Evolutionary conservation across 768 basidiomycete species (phyloP), one percentile per base, ranked within the genome.

Genomic region (Nidularia pulvinata): DNA sequence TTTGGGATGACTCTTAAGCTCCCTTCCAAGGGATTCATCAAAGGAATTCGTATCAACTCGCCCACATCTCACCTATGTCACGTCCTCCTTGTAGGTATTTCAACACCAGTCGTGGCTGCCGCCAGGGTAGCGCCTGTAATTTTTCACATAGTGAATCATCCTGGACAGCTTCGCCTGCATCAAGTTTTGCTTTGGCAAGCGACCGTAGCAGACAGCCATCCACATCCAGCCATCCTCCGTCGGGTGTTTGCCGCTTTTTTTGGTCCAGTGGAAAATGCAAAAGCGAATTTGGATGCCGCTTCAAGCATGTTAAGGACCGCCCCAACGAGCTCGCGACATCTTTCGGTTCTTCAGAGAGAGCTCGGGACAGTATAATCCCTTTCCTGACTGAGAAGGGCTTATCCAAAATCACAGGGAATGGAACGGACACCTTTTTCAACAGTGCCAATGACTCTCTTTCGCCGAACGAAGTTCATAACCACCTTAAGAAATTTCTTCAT

Each of bases 231-330:
- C 56, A 33, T 35, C 54, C 52, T 22, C 75, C 76, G 3, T 55
- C 32, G 19, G 79, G 79, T 2, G 65, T 71, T 6, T 85, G 83
- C 65, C 64, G 56, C 25, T 76, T 64, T 57, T 85, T 67, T 59
- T 84, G 80, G 80, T 63, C 69, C 1, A 64, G 57, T 0, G 83
- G 82, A 7, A 65, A 55, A 42, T 85, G 83, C 63, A 71, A 57
- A n/a, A 62, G 63, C 11, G 79, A 76, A 46, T 81, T 79, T 50
- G 58, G 60, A 1, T 85, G 83, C 63, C 67, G 58, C 35, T 83
- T 63, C 57, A 54, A 48, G 22, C 84, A 85, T 55, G 59, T 46
- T n/a, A 19, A 55, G 46, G 25, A 46, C 19, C 35, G 25, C 16
- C 43, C 52, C 30, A 57, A 43, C 39, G 11, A 43, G 54, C 6